Percentiles rank a stretch among this genome's conserved stretches.
Evolutionary conservation across 1,139 yeast species (phyloP).

Genomic region (Taiozyma onychis): DNA sequence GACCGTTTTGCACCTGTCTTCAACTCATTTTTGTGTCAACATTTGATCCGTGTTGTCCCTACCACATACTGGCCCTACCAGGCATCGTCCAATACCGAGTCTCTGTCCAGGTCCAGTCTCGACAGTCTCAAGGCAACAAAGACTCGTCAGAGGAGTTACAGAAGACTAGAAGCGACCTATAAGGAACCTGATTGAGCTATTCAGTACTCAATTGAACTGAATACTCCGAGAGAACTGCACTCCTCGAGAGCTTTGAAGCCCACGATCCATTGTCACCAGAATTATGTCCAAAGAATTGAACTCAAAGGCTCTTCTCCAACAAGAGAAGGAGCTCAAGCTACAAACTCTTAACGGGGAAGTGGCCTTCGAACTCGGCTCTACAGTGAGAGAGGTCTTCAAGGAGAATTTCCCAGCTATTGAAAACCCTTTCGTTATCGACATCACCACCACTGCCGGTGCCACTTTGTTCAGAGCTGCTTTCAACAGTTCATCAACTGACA

Average conservation of each 20-base stretch:
- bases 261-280: background rate
- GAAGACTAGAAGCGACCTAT: too few species aligned
- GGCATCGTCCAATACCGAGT: too few species aligned
- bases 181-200: background rate
- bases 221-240: too few species aligned
- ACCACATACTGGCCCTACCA: background rate
- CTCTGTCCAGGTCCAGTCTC: too few species aligned
- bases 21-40: background rate
- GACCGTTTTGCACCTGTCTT: too few species aligned
- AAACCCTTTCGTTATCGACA: conserved; percentile 35
- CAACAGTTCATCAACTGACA: conserved; percentile 33
- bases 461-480: conserved; percentile 36
- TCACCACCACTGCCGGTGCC: conserved; percentile 37
- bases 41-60: background rate
- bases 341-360: conserved; percentile 16
- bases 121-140: too few species aligned
- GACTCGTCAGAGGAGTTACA: background rate
- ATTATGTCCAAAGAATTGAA: background rate
- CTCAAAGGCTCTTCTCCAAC: background rate
- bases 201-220: background rate
- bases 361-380: conserved; percentile 36
- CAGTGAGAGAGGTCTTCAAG: conserved; percentile 28
- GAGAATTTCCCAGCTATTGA: conserved; percentile 10
- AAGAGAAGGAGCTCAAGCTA: conserved; percentile 5
- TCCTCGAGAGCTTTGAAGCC: background rate